phyloP scores from a whole-genome alignment of 345 rosid species.

The Ricinus communis region DNA sequence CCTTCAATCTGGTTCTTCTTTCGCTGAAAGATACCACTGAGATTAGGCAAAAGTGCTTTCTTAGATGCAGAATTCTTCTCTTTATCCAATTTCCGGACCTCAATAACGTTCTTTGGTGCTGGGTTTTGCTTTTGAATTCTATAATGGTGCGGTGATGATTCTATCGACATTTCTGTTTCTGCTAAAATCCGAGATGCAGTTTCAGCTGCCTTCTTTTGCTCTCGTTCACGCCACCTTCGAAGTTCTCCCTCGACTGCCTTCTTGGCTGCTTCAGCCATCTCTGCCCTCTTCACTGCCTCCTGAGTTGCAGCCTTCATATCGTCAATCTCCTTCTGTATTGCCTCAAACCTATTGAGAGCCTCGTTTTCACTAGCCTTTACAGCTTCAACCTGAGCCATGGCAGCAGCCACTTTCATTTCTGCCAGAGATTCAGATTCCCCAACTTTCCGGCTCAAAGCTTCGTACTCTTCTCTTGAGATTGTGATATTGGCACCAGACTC shows the following conservation, averaged over 20 bases:
- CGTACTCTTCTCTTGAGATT: conserved; percentile 74
- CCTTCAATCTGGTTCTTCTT: conserved; percentile 84
- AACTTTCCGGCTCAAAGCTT: conserved; percentile 74
- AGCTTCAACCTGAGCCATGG: conserved; percentile 93
- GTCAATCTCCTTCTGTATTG: conserved; percentile 68
- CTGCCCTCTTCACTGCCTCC: conserved; percentile 77
- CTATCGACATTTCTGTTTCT: conserved; percentile 58
- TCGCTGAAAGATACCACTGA: conserved; percentile 69
- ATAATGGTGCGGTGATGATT: conserved; percentile 62
- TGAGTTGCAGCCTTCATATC: conserved; percentile 67
- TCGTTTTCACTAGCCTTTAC: conserved; percentile 92
- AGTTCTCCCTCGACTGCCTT: conserved; percentile 94
- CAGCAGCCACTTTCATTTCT: conserved; percentile 93
- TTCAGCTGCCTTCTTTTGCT: conserved; percentile 86
- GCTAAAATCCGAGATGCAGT: conserved; percentile 70
- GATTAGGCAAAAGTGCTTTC: conserved; percentile 58
- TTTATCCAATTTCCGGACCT: conserved; percentile 57
- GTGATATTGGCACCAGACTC: conserved; percentile 76
- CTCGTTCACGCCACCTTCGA: conserved; percentile 82
- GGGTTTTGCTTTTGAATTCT: conserved; percentile 54
- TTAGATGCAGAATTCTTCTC: conserved; percentile 52
- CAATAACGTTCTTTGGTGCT: conserved; percentile 28
- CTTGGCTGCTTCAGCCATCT: conserved; percentile 96
- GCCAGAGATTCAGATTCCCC: conserved; percentile 70
- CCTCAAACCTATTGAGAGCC: conserved; percentile 70